These are phyloP conservation scores for Colletotrichum sp. DNA, from an alignment of 2,329 filamentous ascomycete genomes.

Conservation along the genomic window DNA sequence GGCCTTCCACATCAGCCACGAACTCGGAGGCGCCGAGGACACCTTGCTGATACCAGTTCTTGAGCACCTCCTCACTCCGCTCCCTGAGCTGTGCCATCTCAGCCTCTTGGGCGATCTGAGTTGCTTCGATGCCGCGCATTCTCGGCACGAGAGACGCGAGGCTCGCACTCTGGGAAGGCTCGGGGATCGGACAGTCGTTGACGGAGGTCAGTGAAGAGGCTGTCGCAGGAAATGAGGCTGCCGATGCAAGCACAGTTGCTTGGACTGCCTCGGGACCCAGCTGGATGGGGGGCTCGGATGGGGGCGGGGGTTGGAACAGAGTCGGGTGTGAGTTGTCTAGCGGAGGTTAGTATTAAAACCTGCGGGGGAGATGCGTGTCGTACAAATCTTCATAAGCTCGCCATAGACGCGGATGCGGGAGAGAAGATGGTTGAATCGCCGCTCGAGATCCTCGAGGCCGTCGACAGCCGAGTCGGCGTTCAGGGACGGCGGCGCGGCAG, in stretches of 20 bases:
- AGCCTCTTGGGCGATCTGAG: conserved; percentile 65
- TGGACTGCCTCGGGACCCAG: conserved; percentile 57
- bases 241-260: conserved; percentile 61
- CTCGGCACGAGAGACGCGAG: conserved; percentile 65
- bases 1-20: conserved; percentile 74
- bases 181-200: conserved; percentile 61
- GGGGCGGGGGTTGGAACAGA: conserved; percentile 55
- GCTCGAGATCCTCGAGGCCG: conserved; percentile 57
- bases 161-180: conserved; percentile 57
- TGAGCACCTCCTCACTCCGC: conserved; percentile 66
- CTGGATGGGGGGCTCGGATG: conserved; percentile 54
- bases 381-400: conserved; percentile 67
- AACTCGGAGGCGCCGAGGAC: conserved; percentile 71
- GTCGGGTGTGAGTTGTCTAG: conserved; percentile 59
- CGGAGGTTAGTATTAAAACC: not conserved
- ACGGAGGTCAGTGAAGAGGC: conserved; percentile 64
- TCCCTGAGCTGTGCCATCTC: conserved; percentile 69
- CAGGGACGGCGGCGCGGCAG: conserved; percentile 34
- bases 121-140: conserved; percentile 65
- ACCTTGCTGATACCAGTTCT: conserved; percentile 76
- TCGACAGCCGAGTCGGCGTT: conserved; percentile 46
- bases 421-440: conserved; percentile 55
- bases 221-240: conserved; percentile 59
- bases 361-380: conserved; percentile 22
- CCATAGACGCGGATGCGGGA: conserved; percentile 61